Conservation (phyloP, 2,329 filamentous ascomycete genomes). For the Fusarium protoensiforme region DNA sequence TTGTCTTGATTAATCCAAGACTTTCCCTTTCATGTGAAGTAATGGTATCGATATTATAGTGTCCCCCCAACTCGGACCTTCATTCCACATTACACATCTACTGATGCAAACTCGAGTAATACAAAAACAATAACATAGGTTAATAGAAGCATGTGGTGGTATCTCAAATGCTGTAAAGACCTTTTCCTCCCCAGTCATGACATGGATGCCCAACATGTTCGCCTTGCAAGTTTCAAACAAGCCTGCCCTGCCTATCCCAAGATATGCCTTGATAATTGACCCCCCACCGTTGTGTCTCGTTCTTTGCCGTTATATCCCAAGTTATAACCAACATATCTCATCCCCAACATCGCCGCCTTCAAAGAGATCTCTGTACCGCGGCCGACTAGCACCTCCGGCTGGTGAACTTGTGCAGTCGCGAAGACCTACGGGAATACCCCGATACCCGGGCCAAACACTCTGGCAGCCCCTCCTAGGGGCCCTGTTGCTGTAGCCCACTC, state of each 20-base stretch:
- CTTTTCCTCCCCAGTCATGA: slow-evolving; percentile 19
- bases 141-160: slow-evolving; percentile 30
- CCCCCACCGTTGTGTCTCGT: neutral
- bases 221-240: slow-evolving; percentile 20
- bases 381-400: slow-evolving; percentile 5
- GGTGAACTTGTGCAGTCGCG: slow-evolving; percentile 10
- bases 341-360: neutral
- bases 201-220: slow-evolving; percentile 16
- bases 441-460: slow-evolving; percentile 18
- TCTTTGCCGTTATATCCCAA: neutral
- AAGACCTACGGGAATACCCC: slow-evolving; percentile 18
- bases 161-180: slow-evolving; percentile 36
- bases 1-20: neutral
- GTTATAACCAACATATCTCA: neutral
- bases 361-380: neutral
- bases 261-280: neutral
- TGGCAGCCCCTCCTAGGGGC: slow-evolving; percentile 39
- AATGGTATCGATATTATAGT: neutral
- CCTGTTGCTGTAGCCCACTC: slow-evolving; percentile 47
- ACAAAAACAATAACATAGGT: neutral
- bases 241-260: slow-evolving; percentile 15
- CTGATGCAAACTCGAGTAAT: neutral
- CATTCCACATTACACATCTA: neutral
- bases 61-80: neutral
- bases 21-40: neutral